Evolutionary conservation across 345 rosid genomes (phyloP).

Genomic region (Leavenworthia alabamica): DNA sequence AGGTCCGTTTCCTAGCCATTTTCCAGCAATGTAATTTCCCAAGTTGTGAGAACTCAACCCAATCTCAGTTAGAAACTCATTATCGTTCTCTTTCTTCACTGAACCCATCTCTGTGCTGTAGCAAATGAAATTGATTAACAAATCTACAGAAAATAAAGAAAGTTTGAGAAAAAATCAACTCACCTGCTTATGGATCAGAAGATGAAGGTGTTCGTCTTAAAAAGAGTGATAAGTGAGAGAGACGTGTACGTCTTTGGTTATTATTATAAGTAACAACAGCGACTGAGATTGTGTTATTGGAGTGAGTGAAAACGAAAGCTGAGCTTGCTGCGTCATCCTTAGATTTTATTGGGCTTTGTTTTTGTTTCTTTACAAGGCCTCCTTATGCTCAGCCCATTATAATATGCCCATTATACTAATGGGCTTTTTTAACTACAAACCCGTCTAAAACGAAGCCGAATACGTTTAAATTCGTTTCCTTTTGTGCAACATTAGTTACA

Average conservation of each 20-base stretch:
- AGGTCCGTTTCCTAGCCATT: slow-evolving; percentile 75
- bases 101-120: slow-evolving; percentile 67
- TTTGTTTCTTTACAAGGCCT: neutral
- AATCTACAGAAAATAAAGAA: neutral
- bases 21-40: slow-evolving; percentile 68
- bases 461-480: no score
- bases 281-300: neutral
- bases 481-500: no score
- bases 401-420: no score
- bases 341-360: neutral
- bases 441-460: no score
- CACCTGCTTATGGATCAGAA: neutral
- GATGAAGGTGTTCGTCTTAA: neutral
- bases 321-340: slow-evolving; percentile 6
- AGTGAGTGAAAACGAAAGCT: slow-evolving; percentile 7
- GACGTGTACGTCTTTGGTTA: slow-evolving; percentile 20
- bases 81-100: slow-evolving; percentile 46
- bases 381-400: no score
- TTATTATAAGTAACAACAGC: neutral
- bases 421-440: no score
- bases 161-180: neutral
- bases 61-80: slow-evolving; percentile 74
- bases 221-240: slow-evolving; percentile 13
- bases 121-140: neutral
- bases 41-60: slow-evolving; percentile 55